Conservation (phyloP, 805 yeast genomes). For the Lachancea mirantina region DNA sequence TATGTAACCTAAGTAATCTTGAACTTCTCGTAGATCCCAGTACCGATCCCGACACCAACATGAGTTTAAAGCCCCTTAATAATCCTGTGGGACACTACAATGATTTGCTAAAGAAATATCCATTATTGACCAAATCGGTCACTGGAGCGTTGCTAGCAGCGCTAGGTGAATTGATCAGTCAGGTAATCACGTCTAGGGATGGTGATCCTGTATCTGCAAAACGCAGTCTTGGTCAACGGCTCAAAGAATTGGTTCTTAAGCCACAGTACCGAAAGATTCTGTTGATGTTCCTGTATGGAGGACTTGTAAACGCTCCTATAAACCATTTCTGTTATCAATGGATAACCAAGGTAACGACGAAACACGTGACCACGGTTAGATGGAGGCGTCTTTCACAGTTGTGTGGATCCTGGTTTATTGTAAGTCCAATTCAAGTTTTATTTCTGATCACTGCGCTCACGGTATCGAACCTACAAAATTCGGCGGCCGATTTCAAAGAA, state of each 20-base stretch:
- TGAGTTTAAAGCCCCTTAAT: no score
- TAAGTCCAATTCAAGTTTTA: conserved; percentile 19
- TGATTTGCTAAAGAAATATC: conserved; percentile 10
- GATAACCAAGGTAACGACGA: conserved; percentile 13
- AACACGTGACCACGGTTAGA: conserved; percentile 6
- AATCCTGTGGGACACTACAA: conserved; percentile 10
- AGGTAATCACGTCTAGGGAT: conserved; percentile 6
- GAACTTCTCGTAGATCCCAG: no score
- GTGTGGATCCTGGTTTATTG: conserved; percentile 15
- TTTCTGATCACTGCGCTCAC: conserved; percentile 15
- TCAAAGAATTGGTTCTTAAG: conserved; percentile 4
- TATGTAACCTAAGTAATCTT: no score
- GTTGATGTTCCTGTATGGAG: conserved; percentile 19
- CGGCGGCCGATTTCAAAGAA: conserved; percentile 4
- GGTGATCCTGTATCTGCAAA: background rate
- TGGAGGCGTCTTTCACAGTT: conserved; percentile 16
- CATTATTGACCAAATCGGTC: conserved; percentile 13
- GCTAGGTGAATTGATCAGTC: conserved; percentile 17
- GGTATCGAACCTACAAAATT: conserved; percentile 10
- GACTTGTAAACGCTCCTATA: conserved; percentile 20
- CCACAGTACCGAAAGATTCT: conserved; percentile 12
- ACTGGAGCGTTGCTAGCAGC: conserved; percentile 20
- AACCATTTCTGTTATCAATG: conserved; percentile 18
- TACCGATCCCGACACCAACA: no score
- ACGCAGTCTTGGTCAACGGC: conserved; percentile 1